These are phyloP conservation scores for Litsea cubeba DNA, from an alignment of 164 flowering plant genomes.

Conservation along the genomic window DNA sequence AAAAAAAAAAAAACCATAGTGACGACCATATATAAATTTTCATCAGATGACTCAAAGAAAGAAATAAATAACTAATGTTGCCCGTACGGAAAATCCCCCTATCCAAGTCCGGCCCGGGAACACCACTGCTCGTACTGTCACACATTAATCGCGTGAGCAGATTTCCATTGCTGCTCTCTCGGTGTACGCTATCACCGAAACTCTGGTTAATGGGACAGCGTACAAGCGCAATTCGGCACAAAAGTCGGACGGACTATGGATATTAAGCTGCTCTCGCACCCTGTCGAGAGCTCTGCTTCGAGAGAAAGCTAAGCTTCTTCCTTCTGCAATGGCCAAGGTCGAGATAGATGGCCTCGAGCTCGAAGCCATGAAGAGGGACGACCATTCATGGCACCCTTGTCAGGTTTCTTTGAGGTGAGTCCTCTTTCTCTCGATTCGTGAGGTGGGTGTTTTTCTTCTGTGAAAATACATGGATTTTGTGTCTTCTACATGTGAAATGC, in stretches of 20 bases:
- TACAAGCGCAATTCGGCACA: not conserved
- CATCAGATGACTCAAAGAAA: no score
- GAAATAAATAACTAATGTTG: no score
- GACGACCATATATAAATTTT: no score
- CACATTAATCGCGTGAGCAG: no score
- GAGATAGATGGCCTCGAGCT: slow-evolving; percentile 15
- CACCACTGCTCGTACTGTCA: no score
- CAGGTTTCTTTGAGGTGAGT: slow-evolving; percentile 29
- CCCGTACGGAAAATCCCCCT: no score
- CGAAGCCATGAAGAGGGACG: slow-evolving; percentile 29
- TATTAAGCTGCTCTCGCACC: not conserved
- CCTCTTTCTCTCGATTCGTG: not conserved
- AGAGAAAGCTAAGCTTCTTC: not conserved
- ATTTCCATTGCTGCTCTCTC: not conserved
- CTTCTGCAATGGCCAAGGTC: not conserved
- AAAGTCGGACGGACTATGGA: not conserved
- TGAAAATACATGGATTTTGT: no score
- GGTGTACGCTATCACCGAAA: not conserved
- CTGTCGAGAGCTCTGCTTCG: not conserved
- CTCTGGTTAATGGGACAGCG: not conserved
- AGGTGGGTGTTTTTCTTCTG: not conserved
- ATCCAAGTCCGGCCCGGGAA: no score
- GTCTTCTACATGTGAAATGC: not conserved
- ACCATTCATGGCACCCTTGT: slow-evolving; percentile 42
- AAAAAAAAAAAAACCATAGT: no score